Conservation (phyloP, 1,139 yeast genomes). For the Diutina catenulata region DNA sequence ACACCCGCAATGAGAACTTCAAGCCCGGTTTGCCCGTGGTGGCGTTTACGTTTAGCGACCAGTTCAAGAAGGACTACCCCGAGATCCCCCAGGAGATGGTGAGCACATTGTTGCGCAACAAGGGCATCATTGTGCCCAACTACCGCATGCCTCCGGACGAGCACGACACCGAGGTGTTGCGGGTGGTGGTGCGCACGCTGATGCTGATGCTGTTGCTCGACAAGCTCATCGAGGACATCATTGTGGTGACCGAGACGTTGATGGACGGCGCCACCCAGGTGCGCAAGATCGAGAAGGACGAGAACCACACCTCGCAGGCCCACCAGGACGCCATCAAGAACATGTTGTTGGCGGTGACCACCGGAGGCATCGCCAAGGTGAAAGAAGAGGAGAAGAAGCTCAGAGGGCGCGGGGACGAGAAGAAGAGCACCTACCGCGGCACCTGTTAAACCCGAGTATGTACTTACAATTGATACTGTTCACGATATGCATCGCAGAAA, state of each 20-base stretch:
- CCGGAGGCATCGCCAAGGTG: conserved; percentile 23
- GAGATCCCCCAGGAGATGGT: conserved; percentile 78
- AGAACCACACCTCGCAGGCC: conserved; percentile 13
- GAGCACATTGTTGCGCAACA: conserved; percentile 61
- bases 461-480: too few species aligned
- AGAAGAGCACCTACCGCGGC: conserved; percentile 39
- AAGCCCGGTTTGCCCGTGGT: conserved; percentile 84
- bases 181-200: conserved; percentile 75
- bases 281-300: conserved; percentile 17
- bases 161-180: conserved; percentile 50
- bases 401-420: conserved; percentile 18
- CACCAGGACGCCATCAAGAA: conserved; percentile 18
- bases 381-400: conserved; percentile 12
- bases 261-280: conserved; percentile 15
- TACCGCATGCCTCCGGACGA: conserved; percentile 66
- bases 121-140: conserved; percentile 86
- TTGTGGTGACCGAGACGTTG: conserved; percentile 43
- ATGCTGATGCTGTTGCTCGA: conserved; percentile 64
- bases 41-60: conserved; percentile 61
- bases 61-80: conserved; percentile 49
- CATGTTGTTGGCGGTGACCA: conserved; percentile 26
- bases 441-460: conserved; percentile 38
- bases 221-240: conserved; percentile 56
- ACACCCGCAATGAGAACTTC: conserved; percentile 22
- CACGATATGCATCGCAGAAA: too few species aligned